These are phyloP conservation scores for Suillus luteus DNA, from an alignment of 768 basidiomycete genomes.

Conservation along the genomic window DNA sequence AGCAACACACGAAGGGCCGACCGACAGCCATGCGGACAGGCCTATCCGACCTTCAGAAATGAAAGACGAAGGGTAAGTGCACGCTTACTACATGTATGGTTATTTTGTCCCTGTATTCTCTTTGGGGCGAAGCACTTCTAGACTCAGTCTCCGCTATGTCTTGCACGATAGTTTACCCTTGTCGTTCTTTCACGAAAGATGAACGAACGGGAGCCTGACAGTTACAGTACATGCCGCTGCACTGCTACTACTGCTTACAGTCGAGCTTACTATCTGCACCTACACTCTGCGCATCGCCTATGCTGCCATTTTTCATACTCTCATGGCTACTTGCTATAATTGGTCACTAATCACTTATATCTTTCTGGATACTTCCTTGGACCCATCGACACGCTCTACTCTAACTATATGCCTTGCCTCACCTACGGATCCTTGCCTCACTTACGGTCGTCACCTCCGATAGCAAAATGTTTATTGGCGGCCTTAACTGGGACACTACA, in stretches of 20 bases:
- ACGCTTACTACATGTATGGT: slow-evolving; percentile 19
- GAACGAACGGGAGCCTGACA: slow-evolving; percentile 23
- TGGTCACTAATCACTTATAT: slow-evolving; percentile 37
- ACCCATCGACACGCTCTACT: slow-evolving; percentile 30
- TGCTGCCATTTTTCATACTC: slow-evolving; percentile 32
- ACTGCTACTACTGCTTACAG: slow-evolving; percentile 24
- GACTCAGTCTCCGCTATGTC: slow-evolving; percentile 20
- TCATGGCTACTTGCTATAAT: slow-evolving; percentile 36
- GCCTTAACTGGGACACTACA: slow-evolving; percentile 89
- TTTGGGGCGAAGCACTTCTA: slow-evolving; percentile 13
- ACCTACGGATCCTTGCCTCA: slow-evolving; percentile 30
- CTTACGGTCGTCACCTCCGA: slow-evolving; percentile 30
- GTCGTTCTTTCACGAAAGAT: slow-evolving; percentile 20
- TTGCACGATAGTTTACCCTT: slow-evolving; percentile 14
- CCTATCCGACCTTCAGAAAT: slow-evolving; percentile 70
- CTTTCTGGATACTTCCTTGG: slow-evolving; percentile 40
- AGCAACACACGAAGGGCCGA: slow-evolving; percentile 38
- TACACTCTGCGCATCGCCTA: slow-evolving; percentile 23
- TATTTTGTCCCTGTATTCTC: slow-evolving; percentile 18
- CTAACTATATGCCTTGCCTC: slow-evolving; percentile 16
- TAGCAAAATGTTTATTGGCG: slow-evolving; percentile 93
- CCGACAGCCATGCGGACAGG: slow-evolving; percentile 44
- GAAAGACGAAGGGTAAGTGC: slow-evolving; percentile 82
- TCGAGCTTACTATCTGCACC: slow-evolving; percentile 32
- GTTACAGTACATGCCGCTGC: slow-evolving; percentile 19